phyloP scores from a whole-genome alignment of 768 basidiomycete species.

The Crucibulum laeve region DNA sequence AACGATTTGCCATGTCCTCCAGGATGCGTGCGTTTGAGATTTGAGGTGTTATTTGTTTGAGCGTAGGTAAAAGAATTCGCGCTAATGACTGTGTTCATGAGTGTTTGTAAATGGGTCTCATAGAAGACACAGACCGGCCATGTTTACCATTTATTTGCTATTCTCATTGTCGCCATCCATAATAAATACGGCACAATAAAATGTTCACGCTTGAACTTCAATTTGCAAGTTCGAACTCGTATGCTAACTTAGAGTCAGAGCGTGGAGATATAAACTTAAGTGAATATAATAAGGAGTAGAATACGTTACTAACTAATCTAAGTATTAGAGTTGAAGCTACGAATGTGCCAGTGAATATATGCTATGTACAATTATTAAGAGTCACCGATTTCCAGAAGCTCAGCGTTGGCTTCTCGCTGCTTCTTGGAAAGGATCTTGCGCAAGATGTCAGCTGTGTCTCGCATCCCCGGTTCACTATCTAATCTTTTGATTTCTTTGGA shows the following conservation, averaged over 20 bases:
- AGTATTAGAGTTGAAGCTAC: neutral
- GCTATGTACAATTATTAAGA: no score
- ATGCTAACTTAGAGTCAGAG: no score
- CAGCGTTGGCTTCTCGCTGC: neutral
- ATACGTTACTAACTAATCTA: neutral
- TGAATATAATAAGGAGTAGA: neutral
- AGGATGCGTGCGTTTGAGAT: constrained; percentile 19
- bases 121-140: no score
- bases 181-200: no score
- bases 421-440: constrained; percentile 18
- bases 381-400: no score
- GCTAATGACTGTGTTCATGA: neutral
- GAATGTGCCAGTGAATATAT: no score
- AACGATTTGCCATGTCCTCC: constrained; percentile 12
- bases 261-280: neutral
- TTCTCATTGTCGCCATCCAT: no score
- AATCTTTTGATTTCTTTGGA: constrained; percentile 17
- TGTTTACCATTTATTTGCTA: no score
- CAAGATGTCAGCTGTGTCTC: constrained; percentile 12
- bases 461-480: constrained; percentile 12
- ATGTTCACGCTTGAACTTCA: no score
- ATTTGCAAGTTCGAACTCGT: no score
- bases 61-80: neutral
- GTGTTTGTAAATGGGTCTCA: no score
- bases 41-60: neutral